Base-by-base conservation (phyloP, 176 grass and related monocot genomes). In the Carex kokanica region DNA sequence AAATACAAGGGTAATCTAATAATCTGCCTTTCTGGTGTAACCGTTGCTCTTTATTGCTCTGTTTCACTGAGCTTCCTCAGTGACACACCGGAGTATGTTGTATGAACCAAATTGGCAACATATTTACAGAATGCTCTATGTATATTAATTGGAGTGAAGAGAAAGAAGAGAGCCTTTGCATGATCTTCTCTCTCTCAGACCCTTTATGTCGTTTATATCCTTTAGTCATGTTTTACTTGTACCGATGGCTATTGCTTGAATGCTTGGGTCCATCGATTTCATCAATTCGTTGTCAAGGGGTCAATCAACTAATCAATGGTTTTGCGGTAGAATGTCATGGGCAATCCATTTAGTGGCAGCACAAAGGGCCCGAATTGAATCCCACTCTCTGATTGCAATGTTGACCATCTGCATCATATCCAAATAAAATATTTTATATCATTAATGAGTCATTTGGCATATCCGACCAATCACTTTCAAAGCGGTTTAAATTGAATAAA, bases 321-420 rank as follows among this genome's bases (percentile, higher is more conserved):
- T 81, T 97, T 91, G 81, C 84, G 87, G 29, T 54, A n/a, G 81
- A 97, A 97, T 83, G 81, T 91, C 94, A 97, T 93, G 56, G 94
- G 94, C 84, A 97, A 81, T 58, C 94, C 94, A 83, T 93, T 86
- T 80, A 93, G 54, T 38, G 94, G 94, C 73, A 97, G 84, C 41
- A 87, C 94, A 84, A 97, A 97, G 78, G 94, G 94, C 32, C 89
- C 91, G 79, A 93, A 93, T 83, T 97, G 94, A 45, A 97, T 92
- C 79, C 94, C 94, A 86, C 84, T 97, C 72, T 93, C 89, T 55
- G 91, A 93, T 81, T 89, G 78, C 81, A 88, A 86, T 60, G 89
- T 91, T 64, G 94, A 97, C 94, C 94, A 97, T 70, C 86, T 88
- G 78, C 21, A 82, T 45, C 38, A 53, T 53, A 82, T 47, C 17